Conservation (phyloP, 805 yeast genomes). For the Saccharomycopsis fibuligera region DNA sequence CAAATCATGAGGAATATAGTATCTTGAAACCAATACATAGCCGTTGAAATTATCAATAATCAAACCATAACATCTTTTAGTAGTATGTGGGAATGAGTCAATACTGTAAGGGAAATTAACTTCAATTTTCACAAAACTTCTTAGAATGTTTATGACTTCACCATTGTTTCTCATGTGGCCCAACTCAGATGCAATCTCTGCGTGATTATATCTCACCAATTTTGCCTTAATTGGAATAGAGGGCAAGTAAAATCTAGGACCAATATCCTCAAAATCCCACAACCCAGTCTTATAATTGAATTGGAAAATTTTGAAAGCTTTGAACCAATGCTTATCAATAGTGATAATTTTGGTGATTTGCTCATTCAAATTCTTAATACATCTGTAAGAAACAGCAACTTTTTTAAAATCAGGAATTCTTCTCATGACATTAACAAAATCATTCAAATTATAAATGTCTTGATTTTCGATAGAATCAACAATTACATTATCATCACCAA, state of each 20-base stretch:
- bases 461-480: constrained; percentile 19
- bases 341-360: constrained; percentile 21
- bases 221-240: constrained; percentile 22
- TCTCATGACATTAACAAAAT: constrained; percentile 20
- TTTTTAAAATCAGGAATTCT: constrained; percentile 22
- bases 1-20: constrained; percentile 22
- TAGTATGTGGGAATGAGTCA: constrained; percentile 21
- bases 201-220: constrained; percentile 15
- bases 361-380: constrained; percentile 21
- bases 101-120: constrained; percentile 21
- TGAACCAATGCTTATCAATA: constrained; percentile 23
- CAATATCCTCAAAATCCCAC: constrained; percentile 22
- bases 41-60: constrained; percentile 22
- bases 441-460: constrained; percentile 20
- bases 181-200: constrained; percentile 17
- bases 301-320: constrained; percentile 20
- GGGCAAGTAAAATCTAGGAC: constrained; percentile 20
- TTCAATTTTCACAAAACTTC: constrained; percentile 21
- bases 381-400: constrained; percentile 20
- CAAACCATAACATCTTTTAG: constrained; percentile 21
- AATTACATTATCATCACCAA: constrained; percentile 21
- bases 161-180: constrained; percentile 19
- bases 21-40: constrained; percentile 20
- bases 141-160: constrained; percentile 14
- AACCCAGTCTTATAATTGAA: constrained; percentile 22